phyloP scores from a whole-genome alignment of 306 rosid genomes.

The Malus orientalis region DNA sequence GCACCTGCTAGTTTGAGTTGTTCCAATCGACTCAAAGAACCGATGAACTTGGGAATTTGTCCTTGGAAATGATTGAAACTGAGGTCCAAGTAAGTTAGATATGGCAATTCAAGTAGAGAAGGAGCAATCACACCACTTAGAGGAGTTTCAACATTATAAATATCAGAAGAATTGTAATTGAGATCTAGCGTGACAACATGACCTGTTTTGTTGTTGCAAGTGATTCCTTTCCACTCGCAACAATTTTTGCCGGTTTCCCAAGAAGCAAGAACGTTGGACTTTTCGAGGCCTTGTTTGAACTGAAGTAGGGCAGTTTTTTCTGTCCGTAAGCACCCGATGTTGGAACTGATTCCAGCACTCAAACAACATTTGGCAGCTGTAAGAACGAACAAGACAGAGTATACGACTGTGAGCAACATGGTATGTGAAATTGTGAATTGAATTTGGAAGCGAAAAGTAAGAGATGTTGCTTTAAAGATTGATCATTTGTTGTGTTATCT shows the following conservation, averaged over 20 bases:
- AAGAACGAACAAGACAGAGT: neutral
- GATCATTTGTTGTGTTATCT: neutral
- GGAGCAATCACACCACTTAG: conserved; percentile 7
- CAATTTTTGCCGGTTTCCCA: conserved; percentile 15
- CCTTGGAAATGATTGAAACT: conserved; percentile 5
- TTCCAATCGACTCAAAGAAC: neutral
- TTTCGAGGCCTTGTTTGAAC: conserved; percentile 12
- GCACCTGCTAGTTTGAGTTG: neutral
- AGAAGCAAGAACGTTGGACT: neutral
- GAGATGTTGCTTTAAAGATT: neutral
- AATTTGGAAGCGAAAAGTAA: neutral
- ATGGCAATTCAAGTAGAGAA: conserved; percentile 11
- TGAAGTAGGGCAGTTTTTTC: conserved; percentile 10
- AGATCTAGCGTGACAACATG: conserved; percentile 10
- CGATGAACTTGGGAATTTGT: conserved; percentile 6
- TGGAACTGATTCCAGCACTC: neutral
- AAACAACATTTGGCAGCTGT: neutral
- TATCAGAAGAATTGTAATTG: neutral
- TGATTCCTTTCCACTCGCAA: conserved; percentile 16
- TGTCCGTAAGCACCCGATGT: neutral
- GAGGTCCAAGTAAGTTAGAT: conserved; percentile 12
- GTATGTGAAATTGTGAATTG: neutral
- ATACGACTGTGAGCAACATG: neutral
- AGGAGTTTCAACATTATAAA: neutral
- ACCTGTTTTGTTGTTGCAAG: conserved; percentile 9